Evolutionary conservation across 2,329 filamentous ascomycete genomes (phyloP).

Genomic region (Colletotrichum neosansevieriae): DNA sequence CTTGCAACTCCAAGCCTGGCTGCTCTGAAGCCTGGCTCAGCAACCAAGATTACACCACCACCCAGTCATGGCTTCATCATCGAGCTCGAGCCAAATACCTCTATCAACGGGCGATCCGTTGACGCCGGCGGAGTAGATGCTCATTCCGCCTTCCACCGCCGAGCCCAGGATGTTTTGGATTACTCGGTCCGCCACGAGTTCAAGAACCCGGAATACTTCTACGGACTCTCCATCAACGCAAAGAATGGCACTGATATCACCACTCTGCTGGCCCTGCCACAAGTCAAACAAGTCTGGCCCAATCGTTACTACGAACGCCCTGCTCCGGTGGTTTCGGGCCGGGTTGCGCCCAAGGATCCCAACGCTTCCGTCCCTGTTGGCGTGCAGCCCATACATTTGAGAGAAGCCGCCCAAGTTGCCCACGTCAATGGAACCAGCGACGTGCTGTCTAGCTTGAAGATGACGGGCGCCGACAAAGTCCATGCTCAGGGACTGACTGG

Average conservation of each 20-base stretch:
- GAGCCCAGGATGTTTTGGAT: slow-evolving; percentile 29
- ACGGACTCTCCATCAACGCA: slow-evolving; percentile 40
- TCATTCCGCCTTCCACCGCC: slow-evolving; percentile 30
- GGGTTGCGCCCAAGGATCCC: neutral
- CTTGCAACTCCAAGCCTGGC: slow-evolving; percentile 14
- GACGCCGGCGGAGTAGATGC: slow-evolving; percentile 6
- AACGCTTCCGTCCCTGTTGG: slow-evolving; percentile 7
- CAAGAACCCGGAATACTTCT: slow-evolving; percentile 40
- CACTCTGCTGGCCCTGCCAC: slow-evolving; percentile 28
- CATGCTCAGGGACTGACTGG: slow-evolving; percentile 53
- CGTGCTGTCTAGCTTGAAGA: slow-evolving; percentile 26
- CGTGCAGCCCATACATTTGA: slow-evolving; percentile 1
- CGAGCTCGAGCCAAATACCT: slow-evolving; percentile 18
- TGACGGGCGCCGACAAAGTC: slow-evolving; percentile 53
- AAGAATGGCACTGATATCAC: slow-evolving; percentile 26
- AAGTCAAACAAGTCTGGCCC: slow-evolving; percentile 40
- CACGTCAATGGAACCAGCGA: slow-evolving; percentile 32
- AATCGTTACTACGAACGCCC: slow-evolving; percentile 37
- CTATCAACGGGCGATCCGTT: slow-evolving; percentile 9
- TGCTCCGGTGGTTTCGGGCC: slow-evolving; percentile 17
- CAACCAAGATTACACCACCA: slow-evolving; percentile 10
- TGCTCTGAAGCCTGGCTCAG: neutral
- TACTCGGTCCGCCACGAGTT: slow-evolving; percentile 37
- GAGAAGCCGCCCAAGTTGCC: slow-evolving; percentile 18
- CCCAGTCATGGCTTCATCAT: slow-evolving; percentile 28